Evolutionary conservation across 192 early-diverging fungal genomes (phyloP), one percentile per base, ranked within the genome.

Genomic region (Gamsiella multidivaricata): DNA sequence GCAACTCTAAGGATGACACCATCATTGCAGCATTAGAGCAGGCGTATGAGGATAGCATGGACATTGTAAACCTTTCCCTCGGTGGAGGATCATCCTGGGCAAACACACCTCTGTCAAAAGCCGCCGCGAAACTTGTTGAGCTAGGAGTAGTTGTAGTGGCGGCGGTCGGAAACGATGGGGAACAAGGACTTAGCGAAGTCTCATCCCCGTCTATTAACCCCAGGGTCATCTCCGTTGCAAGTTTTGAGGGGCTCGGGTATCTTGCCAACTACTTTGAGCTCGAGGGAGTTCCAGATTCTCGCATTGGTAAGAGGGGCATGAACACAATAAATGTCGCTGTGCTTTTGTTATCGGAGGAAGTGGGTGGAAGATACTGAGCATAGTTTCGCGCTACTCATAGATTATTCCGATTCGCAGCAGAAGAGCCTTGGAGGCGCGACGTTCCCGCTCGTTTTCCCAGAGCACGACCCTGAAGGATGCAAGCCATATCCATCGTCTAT

Each of bases 51-150:
- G 93, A 94, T 54, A 80, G 87, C 3, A 86, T 92, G 75, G 87
- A 97, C 56, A 65, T 97, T 36, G 91, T 97, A 68, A 95, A 91
- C 82, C 83, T 96, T 67, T 93, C 91, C 54, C 78, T 96, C 42
- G 96, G 94, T 46, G 91, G 86, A n/a, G 81, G 85, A 14, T 82
- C 81, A 54, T 83, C 81, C 34, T 88, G 85, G 87, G 84, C 79
- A 42, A 89, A 91, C 33, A 78, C 86, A 37, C 81, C 91, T 23
- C 57, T 85, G 17, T 79, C 88, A 1, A 72, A 86, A 22, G 90
- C 88, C 0, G 87, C 89, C 36, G 82, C 86, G 11, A 54, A 55
- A 26, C 79, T 92, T 29, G 54, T 70, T 1, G 25, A 57, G 0
- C 58, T 65, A 2, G 82, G 88, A 55, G 42, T 85, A 10, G 65